These are phyloP conservation scores for Naganishia onofrii DNA, from an alignment of 768 basidiomycete species.

Conservation along the genomic window DNA sequence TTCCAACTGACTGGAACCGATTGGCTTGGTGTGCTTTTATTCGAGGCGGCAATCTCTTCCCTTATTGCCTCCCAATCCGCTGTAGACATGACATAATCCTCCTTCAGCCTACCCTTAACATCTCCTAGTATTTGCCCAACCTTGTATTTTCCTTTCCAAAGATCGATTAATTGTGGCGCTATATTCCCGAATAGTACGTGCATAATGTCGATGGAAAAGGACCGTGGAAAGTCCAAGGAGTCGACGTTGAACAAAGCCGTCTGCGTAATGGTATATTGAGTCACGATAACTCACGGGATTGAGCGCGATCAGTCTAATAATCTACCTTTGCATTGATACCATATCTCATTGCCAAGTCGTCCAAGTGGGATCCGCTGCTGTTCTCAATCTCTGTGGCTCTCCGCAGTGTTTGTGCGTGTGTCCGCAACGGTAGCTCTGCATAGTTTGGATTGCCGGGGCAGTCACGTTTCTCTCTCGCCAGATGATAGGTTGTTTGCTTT, in stretches of 20 bases:
- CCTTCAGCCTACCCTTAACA: conserved; percentile 44
- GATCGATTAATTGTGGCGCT: conserved; percentile 53
- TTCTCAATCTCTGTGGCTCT: too few species aligned
- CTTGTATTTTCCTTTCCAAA: conserved; percentile 57
- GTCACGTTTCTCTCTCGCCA: too few species aligned
- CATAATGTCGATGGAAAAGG: conserved; percentile 59
- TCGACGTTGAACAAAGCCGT: conserved; percentile 49
- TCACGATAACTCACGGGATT: too few species aligned
- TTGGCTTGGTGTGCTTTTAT: neutral
- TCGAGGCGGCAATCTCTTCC: conserved; percentile 33
- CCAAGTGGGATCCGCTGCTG: too few species aligned
- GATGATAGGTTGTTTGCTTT: too few species aligned
- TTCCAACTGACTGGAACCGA: neutral
- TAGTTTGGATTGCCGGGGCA: too few species aligned
- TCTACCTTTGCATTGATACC: too few species aligned
- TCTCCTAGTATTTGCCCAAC: conserved; percentile 49
- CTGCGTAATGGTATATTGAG: conserved; percentile 18
- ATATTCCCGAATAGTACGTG: conserved; percentile 58
- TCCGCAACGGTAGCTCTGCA: too few species aligned
- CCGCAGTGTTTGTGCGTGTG: too few species aligned
- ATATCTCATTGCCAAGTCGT: too few species aligned
- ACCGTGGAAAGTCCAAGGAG: conserved; percentile 53
- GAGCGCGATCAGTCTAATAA: too few species aligned
- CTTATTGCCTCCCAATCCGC: neutral
- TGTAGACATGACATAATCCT: neutral